These are phyloP conservation scores for Myxozyma melibiosi DNA, from an alignment of 805 yeast species.

Conservation along the genomic window DNA sequence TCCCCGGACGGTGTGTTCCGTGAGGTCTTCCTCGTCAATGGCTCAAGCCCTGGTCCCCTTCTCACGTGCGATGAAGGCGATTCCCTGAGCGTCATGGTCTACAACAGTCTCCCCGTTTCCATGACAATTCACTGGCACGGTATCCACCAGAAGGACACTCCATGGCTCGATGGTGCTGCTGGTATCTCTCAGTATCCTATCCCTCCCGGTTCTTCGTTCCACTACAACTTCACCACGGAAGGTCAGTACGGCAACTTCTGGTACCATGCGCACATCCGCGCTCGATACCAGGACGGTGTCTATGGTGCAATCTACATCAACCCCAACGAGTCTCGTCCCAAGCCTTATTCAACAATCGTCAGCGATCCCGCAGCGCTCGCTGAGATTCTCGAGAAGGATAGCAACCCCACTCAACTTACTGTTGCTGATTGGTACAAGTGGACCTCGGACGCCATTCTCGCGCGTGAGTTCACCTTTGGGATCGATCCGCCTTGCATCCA, in stretches of 20 bases:
- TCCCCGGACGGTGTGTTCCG: slow-evolving; percentile 46
- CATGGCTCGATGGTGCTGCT: slow-evolving; percentile 54
- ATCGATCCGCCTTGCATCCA: slow-evolving; percentile 12
- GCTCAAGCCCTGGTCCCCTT: slow-evolving; percentile 54
- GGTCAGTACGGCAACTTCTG: slow-evolving; percentile 53
- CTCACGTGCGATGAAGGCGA: slow-evolving; percentile 47
- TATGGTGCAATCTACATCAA: slow-evolving; percentile 52
- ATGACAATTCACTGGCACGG: slow-evolving; percentile 54
- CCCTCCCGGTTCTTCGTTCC: slow-evolving; percentile 46
- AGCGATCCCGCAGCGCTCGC: neutral
- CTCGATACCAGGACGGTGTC: slow-evolving; percentile 72
- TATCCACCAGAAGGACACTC: slow-evolving; percentile 50
- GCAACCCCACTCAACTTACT: neutral
- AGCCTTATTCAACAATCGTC: slow-evolving; percentile 3
- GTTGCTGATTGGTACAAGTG: slow-evolving; percentile 12
- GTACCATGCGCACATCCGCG: slow-evolving; percentile 58
- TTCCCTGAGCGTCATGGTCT: slow-evolving; percentile 42
- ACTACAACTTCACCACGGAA: slow-evolving; percentile 48
- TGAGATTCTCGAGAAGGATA: neutral
- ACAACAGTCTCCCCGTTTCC: slow-evolving; percentile 41
- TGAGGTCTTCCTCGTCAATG: slow-evolving; percentile 46
- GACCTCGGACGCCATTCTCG: neutral
- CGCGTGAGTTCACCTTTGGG: neutral
- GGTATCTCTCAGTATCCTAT: slow-evolving; percentile 56
- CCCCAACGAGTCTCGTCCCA: neutral